Base-by-base conservation (phyloP, 306 rosid genomes). In the Prunus kanzakura region DNA sequence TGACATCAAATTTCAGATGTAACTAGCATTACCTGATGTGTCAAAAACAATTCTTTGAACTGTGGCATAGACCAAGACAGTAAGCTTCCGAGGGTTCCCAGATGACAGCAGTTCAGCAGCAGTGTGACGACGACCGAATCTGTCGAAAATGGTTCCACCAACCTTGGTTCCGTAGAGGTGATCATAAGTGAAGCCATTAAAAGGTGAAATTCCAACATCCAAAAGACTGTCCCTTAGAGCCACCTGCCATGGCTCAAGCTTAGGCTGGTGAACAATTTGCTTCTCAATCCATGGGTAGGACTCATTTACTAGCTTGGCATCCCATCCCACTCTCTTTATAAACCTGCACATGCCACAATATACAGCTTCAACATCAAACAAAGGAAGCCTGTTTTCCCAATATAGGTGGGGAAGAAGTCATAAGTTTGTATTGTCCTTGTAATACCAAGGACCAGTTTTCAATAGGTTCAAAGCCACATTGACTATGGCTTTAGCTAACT, bases 121-220 rank as follows among this genome's bases (percentile, higher is more conserved):
- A 0, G 98, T 86, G 86, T 95, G 97, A 43, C 97, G 93, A 41
- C 90, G 92, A 57, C 96, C 96, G 3, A 85, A 92, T 22, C 86
- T 80, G 64, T 95, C 98, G 2, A 85, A 95, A 71, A 90, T 95
- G 86, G 98, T 95, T 71, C 98, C 98, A 18, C 98, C 98, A 67
- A 95, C 82, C 69, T 95, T 95, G 72, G 98, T 95, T 65, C 98
- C 98, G 71, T 86, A 89, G 16, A 90, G 11, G 75, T 95, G 98
- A 80, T 95, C 98, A 65, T 88, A 95, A 65, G 98, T 95, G 89
- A 95, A 95, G 0, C 98, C 98, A 79, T 95, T 95, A 56, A 82
- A 92, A 60, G 98, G 98, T 13, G 95, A 85, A 11, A 95, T 75
- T 2, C 98, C 98, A 32, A 77, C 79, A 51, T 84, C 93, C 68